phyloP scores from a whole-genome alignment of 257 asterid species.

The Voacanga thouarsii region DNA sequence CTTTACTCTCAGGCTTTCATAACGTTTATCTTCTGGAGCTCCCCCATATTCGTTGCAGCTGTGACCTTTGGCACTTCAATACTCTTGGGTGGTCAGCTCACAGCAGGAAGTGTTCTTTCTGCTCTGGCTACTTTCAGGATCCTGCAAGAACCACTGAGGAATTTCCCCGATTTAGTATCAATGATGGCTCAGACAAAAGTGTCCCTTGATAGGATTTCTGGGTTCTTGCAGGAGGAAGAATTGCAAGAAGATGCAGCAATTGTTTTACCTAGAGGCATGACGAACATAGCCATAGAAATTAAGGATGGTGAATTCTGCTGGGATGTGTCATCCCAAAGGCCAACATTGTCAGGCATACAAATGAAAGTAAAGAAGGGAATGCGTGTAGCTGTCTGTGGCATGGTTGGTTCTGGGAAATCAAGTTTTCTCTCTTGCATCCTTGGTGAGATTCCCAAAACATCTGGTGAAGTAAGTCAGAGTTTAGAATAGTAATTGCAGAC shows the following conservation, averaged over 20 bases:
- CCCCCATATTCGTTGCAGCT: constrained; percentile 74
- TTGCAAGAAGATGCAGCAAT: constrained; percentile 58
- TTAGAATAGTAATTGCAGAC: not conserved
- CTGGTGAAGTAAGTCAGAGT: constrained; percentile 64
- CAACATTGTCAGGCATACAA: constrained; percentile 53
- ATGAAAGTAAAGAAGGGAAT: constrained; percentile 54
- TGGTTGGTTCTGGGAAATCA: constrained; percentile 79
- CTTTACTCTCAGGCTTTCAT: constrained; percentile 71
- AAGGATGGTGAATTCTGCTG: constrained; percentile 55
- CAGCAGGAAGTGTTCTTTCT: constrained; percentile 76
- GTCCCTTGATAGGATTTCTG: constrained; percentile 67
- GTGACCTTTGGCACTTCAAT: constrained; percentile 65
- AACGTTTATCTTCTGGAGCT: constrained; percentile 76
- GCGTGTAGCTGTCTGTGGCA: constrained; percentile 79
- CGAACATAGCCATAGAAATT: constrained; percentile 56
- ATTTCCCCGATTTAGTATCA: constrained; percentile 73
- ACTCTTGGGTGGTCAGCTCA: constrained; percentile 67
- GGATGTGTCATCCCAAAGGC: constrained; percentile 45
- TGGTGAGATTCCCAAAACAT: constrained; percentile 68
- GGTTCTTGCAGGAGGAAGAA: constrained; percentile 59
- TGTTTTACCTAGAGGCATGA: constrained; percentile 42
- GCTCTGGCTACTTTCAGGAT: constrained; percentile 75
- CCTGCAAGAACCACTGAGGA: constrained; percentile 71
- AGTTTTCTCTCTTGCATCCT: constrained; percentile 75
- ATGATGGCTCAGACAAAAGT: constrained; percentile 90